Conservation (phyloP, 495 filamentous ascomycete genomes). For the Wilcoxina mikolae region DNA sequence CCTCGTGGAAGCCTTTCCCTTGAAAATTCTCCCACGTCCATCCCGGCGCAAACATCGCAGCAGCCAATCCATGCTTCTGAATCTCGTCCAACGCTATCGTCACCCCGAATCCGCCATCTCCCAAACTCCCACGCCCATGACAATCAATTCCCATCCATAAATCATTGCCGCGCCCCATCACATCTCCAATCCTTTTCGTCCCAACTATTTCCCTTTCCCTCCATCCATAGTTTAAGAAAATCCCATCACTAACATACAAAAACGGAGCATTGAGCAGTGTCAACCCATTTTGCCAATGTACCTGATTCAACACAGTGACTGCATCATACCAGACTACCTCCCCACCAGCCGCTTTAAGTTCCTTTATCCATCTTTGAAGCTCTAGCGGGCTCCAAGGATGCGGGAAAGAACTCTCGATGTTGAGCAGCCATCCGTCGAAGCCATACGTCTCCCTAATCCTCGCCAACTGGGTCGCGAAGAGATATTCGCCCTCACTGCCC, state of each 20-base stretch:
- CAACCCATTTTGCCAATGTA: slow-evolving; percentile 34
- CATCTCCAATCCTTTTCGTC: slow-evolving; percentile 19
- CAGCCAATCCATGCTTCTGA: slow-evolving; percentile 23
- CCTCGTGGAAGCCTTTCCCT: slow-evolving; percentile 17
- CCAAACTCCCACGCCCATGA: slow-evolving; percentile 22
- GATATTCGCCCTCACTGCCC: slow-evolving; percentile 23
- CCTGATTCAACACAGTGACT: slow-evolving; percentile 31
- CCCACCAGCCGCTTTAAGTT: slow-evolving; percentile 21
- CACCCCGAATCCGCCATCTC: slow-evolving; percentile 15
- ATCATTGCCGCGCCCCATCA: slow-evolving; percentile 13
- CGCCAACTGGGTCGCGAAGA: slow-evolving; percentile 31
- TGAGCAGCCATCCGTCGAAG: slow-evolving; percentile 37
- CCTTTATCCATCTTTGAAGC: slow-evolving; percentile 22
- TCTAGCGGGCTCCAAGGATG: slow-evolving; percentile 12
- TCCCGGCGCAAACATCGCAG: slow-evolving; percentile 34
- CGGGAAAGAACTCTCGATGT: slow-evolving; percentile 34
- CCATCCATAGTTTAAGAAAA: slow-evolving; percentile 37
- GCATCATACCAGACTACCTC: slow-evolving; percentile 34
- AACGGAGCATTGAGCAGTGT: slow-evolving; percentile 30
- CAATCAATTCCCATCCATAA: slow-evolving; percentile 33
- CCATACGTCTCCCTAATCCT: slow-evolving; percentile 31
- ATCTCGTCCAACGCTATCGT: slow-evolving; percentile 29
- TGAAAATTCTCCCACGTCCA: slow-evolving; percentile 36
- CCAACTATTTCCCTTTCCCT: slow-evolving; percentile 17
- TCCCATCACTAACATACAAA: slow-evolving; percentile 21